Evolutionary conservation across 2,329 filamentous ascomycete species (phyloP).

Genomic region (Colletotrichum sp.): DNA sequence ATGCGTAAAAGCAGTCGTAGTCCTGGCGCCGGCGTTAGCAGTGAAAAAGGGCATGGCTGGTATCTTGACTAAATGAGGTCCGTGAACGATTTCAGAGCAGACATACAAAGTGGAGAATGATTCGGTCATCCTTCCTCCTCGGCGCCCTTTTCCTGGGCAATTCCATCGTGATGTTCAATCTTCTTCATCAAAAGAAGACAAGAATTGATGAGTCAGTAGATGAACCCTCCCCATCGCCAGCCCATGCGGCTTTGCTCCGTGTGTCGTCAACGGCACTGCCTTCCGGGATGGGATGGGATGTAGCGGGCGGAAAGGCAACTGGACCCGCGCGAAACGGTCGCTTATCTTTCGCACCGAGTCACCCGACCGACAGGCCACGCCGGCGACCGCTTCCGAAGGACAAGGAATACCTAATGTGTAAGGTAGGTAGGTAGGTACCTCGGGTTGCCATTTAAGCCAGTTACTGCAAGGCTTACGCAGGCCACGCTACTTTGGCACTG

Average conservation of each 20-base stretch:
- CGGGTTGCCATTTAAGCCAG: background rate
- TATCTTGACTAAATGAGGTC: background rate
- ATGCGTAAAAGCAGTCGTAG: slow-evolving; percentile 94
- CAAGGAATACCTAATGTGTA: background rate
- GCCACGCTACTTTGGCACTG: background rate
- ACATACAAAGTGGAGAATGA: slow-evolving; percentile 83
- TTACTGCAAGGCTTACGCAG: background rate
- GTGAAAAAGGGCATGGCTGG: background rate
- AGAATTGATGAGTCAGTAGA: background rate
- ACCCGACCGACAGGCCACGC: slow-evolving; percentile 10
- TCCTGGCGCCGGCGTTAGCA: slow-evolving; percentile 50
- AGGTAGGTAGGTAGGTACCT: background rate
- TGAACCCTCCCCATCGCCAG: background rate
- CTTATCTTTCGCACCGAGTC: slow-evolving; percentile 15
- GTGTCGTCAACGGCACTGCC: background rate
- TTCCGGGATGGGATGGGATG: background rate
- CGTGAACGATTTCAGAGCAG: slow-evolving; percentile 14
- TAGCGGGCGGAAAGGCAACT: background rate
- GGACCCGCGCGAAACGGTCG: slow-evolving; percentile 1
- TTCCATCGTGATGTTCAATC: slow-evolving; percentile 31
- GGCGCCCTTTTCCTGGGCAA: slow-evolving; percentile 34
- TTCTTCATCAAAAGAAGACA: background rate
- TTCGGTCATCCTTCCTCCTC: slow-evolving; percentile 64
- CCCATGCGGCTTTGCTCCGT: background rate
- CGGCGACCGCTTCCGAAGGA: slow-evolving; percentile 6